These are phyloP conservation scores for Euphorbia lathyris DNA, from an alignment of 345 rosid genomes.

Conservation along the genomic window DNA sequence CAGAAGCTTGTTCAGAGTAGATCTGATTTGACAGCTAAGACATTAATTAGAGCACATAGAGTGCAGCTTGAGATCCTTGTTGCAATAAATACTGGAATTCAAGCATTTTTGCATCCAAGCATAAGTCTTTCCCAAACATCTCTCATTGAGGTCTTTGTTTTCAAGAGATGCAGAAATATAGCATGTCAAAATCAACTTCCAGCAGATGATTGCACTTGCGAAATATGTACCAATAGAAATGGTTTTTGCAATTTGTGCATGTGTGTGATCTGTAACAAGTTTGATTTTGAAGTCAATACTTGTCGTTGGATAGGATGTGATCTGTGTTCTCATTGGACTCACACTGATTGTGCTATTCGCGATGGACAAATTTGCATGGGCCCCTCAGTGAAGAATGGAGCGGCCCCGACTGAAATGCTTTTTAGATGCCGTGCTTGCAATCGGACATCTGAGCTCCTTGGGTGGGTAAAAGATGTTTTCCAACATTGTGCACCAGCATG, in stretches of 20 bases:
- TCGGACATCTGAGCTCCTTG: constrained; percentile 84
- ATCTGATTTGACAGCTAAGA: constrained; percentile 74
- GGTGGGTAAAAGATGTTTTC: constrained; percentile 98
- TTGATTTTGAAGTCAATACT: constrained; percentile 91
- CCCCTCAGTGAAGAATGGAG: constrained; percentile 60
- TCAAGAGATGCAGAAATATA: constrained; percentile 90
- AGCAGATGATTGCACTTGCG: constrained; percentile 87
- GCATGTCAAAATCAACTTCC: constrained; percentile 88
- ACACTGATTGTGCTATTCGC: constrained; percentile 93
- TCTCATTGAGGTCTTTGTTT: constrained; percentile 80
- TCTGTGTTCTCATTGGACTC: constrained; percentile 96
- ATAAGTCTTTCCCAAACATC: constrained; percentile 80
- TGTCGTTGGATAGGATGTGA: constrained; percentile 99
- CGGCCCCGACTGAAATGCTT: constrained; percentile 78
- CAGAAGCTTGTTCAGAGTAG: constrained; percentile 81
- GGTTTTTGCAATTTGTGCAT: constrained; percentile 98
- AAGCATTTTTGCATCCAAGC: constrained; percentile 83
- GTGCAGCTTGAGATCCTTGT: constrained; percentile 88
- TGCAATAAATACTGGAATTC: constrained; percentile 84
- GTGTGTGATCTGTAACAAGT: constrained; percentile 96
- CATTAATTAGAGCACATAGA: constrained; percentile 73
- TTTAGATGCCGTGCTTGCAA: constrained; percentile 87
- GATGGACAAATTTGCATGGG: constrained; percentile 84
- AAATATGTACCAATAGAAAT: constrained; percentile 67
- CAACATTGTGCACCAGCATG: constrained; percentile 91